A percentile compares a stretch with the other conserved stretches of the same genome.
phyloP scores from a whole-genome alignment of 208 protist genomes.

The Wallacemonas rigidus region DNA sequence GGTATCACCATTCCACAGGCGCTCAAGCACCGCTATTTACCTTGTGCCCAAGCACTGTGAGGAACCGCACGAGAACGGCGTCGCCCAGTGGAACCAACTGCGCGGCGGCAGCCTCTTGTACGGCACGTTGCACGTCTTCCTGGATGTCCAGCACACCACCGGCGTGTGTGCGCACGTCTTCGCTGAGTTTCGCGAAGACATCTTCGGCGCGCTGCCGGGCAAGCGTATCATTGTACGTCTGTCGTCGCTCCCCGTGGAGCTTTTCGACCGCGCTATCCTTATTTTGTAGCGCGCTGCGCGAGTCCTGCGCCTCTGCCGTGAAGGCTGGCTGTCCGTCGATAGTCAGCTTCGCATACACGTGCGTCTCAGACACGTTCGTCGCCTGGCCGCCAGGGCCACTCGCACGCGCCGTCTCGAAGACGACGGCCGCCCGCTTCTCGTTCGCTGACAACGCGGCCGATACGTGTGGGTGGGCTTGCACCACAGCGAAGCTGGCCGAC shows the following conservation, averaged over 20 bases:
- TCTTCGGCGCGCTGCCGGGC: constrained; percentile 48
- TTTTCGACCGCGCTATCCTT: constrained; percentile 72
- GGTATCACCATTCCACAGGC: too few relatives aligned
- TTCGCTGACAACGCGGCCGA: constrained; percentile 63
- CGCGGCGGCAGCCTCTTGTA: constrained; percentile 26
- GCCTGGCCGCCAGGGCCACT: constrained; percentile 90
- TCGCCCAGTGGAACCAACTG: constrained; percentile 22
- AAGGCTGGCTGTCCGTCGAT: constrained; percentile 76
- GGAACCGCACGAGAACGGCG: constrained; percentile 24
- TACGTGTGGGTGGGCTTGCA: constrained; percentile 47
- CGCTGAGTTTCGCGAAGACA: constrained; percentile 40
- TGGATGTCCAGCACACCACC: constrained; percentile 31
- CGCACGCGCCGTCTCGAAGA: constrained; percentile 77
- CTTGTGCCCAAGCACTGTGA: constrained; percentile 31
- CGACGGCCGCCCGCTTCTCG: constrained; percentile 36
- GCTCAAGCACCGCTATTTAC: not conserved
- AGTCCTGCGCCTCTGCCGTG: constrained; percentile 84
- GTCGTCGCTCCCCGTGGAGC: constrained; percentile 46
- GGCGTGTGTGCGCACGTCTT: constrained; percentile 15
- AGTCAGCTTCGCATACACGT: constrained; percentile 77
- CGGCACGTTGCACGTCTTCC: constrained; percentile 12
- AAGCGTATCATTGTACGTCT: constrained; percentile 78
- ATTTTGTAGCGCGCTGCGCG: constrained; percentile 82
- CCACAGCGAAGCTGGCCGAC: constrained; percentile 37
- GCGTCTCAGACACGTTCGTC: constrained; percentile 86